phyloP scores from a whole-genome alignment of 139 green algal genomes.

The Chlamydomonas sp. region DNA sequence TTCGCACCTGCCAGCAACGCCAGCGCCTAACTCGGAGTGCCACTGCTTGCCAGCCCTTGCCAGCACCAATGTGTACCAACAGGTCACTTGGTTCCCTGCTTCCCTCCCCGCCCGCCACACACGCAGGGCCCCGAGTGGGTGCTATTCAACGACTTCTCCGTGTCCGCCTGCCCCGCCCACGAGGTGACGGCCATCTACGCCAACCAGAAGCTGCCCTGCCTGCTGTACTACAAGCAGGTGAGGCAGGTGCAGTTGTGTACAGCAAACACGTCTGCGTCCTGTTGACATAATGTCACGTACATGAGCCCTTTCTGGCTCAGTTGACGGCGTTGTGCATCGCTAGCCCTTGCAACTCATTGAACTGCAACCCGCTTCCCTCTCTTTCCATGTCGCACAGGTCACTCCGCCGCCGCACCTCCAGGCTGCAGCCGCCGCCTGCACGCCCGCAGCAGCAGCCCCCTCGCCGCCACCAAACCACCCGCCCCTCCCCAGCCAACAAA shows the following conservation, averaged over 20 bases:
- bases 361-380: too few species aligned
- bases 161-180: constrained; percentile 46
- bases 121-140: constrained; percentile 69
- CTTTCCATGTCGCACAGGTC: neutral
- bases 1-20: too few species aligned
- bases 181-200: constrained; percentile 76
- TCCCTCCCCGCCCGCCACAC: neutral
- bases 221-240: constrained; percentile 86
- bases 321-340: too few species aligned
- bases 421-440: neutral
- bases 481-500: too few species aligned
- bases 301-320: too few species aligned
- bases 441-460: neutral
- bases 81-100: neutral
- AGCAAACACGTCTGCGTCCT: too few species aligned
- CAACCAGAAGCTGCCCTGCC: constrained; percentile 83
- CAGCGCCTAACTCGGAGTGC: too few species aligned
- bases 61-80: too few species aligned
- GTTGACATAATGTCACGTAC: too few species aligned
- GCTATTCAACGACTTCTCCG: constrained; percentile 93
- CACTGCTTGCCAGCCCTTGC: too few species aligned
- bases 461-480: neutral
- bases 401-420: constrained; percentile 4
- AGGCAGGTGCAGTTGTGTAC: constrained; percentile 12
- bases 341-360: too few species aligned